Evolutionary conservation across 1,284 basidiomycete species (phyloP).

Genomic region (Ceratobasidium sp.): DNA sequence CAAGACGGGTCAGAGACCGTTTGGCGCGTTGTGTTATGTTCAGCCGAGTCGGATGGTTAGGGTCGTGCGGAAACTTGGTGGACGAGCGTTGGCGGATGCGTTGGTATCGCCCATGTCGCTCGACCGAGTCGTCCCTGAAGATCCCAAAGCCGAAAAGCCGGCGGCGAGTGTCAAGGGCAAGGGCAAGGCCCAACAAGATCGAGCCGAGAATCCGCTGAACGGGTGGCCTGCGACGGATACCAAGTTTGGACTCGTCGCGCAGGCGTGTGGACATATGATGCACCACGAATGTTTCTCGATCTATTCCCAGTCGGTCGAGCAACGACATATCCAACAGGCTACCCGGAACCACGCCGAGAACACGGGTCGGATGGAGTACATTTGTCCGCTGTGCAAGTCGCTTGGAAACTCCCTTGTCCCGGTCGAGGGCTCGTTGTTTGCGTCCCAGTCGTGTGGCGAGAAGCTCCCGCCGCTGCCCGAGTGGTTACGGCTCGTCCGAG

Average conservation of each 20-base stretch:
- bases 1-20: conserved; percentile 67
- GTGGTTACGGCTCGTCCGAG: conserved; percentile 84
- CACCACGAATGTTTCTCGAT: conserved; percentile 94
- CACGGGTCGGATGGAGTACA: conserved; percentile 91
- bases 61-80: conserved; percentile 61
- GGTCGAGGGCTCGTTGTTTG: conserved; percentile 54
- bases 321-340: conserved; percentile 89
- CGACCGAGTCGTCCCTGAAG: conserved; percentile 61
- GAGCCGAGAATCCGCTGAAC: conserved; percentile 6
- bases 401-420: conserved; percentile 95
- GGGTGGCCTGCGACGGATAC: conserved; percentile 57
- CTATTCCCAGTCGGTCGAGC: conserved; percentile 88
- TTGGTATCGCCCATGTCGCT: conserved; percentile 75
- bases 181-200: conserved; percentile 28
- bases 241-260: conserved; percentile 87
- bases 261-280: conserved; percentile 98
- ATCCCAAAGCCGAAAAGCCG: neutral
- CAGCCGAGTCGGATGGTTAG: conserved; percentile 91
- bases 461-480: conserved; percentile 70
- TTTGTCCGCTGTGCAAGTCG: conserved; percentile 98
- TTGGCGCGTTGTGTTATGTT: conserved; percentile 90
- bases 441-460: conserved; percentile 37
- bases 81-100: conserved; percentile 77
- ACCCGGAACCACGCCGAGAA: conserved; percentile 96
- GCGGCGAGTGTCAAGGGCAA: conserved; percentile 35